Percentiles rank a stretch among this genome's conserved stretches.
phyloP scores from a whole-genome alignment of 768 basidiomycete species.

The Termitomyces sp. region DNA sequence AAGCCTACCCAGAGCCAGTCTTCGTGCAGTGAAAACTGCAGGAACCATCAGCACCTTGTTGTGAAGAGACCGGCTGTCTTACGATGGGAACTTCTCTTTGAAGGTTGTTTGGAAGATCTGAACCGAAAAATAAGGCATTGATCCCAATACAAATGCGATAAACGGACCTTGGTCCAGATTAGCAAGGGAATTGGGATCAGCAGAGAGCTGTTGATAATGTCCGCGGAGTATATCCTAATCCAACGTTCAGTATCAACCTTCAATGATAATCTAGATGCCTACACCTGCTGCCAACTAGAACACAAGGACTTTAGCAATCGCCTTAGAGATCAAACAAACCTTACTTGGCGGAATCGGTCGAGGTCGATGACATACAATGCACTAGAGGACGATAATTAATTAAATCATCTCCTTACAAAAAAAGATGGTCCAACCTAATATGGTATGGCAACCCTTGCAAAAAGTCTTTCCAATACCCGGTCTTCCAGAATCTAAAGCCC shows the following conservation, averaged over 20 bases:
- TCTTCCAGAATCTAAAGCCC: slow-evolving; percentile 98
- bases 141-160: not conserved
- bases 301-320: not conserved
- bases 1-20: slow-evolving; percentile 90
- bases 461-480: slow-evolving; percentile 91
- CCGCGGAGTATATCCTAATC: slow-evolving; percentile 79
- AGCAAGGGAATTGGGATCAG: slow-evolving; percentile 90
- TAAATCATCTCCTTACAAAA: not conserved
- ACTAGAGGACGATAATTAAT: slow-evolving; percentile 30
- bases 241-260: not conserved
- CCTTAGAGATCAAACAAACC: slow-evolving; percentile 10
- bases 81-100: slow-evolving; percentile 92
- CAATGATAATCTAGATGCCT: slow-evolving; percentile 8
- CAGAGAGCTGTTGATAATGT: slow-evolving; percentile 89
- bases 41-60: not conserved
- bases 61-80: slow-evolving; percentile 21
- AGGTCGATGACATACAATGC: slow-evolving; percentile 96
- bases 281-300: slow-evolving; percentile 49
- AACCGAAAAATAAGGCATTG: not conserved
- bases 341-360: slow-evolving; percentile 86
- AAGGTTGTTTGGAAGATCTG: slow-evolving; percentile 94
- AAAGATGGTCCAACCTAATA: slow-evolving; percentile 61
- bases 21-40: slow-evolving; percentile 78
- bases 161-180: slow-evolving; percentile 88
- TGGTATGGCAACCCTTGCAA: slow-evolving; percentile 85